Evolutionary conservation across 108 stramenopile species (phyloP).

Genomic region (Cylindrotheca closterium): DNA sequence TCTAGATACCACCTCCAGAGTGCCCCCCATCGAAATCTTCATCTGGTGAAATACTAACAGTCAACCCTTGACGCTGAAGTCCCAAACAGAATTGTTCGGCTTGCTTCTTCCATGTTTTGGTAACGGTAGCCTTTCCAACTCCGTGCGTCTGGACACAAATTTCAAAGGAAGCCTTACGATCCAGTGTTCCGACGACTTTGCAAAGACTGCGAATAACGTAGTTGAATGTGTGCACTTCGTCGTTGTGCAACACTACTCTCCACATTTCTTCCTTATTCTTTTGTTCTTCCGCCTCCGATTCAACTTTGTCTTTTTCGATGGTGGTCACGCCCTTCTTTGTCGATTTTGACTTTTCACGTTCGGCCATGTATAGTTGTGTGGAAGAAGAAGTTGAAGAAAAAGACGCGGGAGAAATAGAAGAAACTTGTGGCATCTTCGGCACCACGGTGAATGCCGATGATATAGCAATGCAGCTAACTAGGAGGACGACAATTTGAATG

Average conservation of each 20-base stretch:
- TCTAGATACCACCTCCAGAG: conserved; percentile 58
- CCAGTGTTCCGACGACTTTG: conserved; percentile 86
- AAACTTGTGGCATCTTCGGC: neutral
- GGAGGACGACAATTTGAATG: neutral
- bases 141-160: conserved; percentile 91
- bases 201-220: conserved; percentile 90
- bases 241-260: conserved; percentile 94
- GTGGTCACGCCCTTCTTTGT: conserved; percentile 74
- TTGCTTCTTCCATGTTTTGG: conserved; percentile 89
- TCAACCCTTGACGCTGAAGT: conserved; percentile 87
- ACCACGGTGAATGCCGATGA: conserved; percentile 16
- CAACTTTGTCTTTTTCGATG: conserved; percentile 72
- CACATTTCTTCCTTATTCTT: conserved; percentile 69
- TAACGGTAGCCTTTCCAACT: conserved; percentile 90
- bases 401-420: neutral
- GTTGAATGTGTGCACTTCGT: conserved; percentile 95
- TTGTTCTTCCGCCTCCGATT: conserved; percentile 76
- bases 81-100: conserved; percentile 89
- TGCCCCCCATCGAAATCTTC: conserved; percentile 79
- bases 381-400: conserved; percentile 7
- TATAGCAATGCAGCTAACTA: neutral
- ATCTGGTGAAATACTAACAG: conserved; percentile 92
- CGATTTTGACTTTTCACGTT: conserved; percentile 24
- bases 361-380: conserved; percentile 49
- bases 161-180: conserved; percentile 87